phyloP scores from a whole-genome alignment of 257 asterid species.

The Nicotiana tabacum region DNA sequence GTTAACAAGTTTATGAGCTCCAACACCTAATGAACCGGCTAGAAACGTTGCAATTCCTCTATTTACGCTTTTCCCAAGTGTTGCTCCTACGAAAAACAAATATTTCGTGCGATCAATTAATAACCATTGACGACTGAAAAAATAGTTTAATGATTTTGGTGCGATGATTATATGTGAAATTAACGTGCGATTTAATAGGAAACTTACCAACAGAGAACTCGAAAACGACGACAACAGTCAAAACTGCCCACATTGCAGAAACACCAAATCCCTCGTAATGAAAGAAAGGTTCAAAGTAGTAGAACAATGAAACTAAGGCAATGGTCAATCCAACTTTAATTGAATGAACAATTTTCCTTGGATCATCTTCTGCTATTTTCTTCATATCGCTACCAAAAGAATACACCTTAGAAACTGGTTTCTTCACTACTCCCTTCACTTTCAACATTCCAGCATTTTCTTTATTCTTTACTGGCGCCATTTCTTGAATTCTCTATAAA shows the following conservation, averaged over 20 bases:
- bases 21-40: conserved; percentile 67
- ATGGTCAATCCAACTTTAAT: conserved; percentile 73
- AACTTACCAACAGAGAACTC: conserved; percentile 69
- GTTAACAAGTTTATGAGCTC: conserved; percentile 54
- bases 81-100: conserved; percentile 44
- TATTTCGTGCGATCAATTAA: background rate
- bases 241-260: conserved; percentile 82
- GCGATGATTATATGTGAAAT: background rate
- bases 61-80: conserved; percentile 68
- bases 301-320: conserved; percentile 55
- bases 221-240: conserved; percentile 70
- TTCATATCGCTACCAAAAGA: conserved; percentile 8
- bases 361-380: conserved; percentile 54
- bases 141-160: background rate
- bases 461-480: background rate
- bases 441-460: background rate
- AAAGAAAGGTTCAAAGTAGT: conserved; percentile 53
- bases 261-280: conserved; percentile 51
- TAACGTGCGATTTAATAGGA: background rate
- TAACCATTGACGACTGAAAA: too few relatives aligned
- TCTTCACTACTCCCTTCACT: background rate
- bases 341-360: conserved; percentile 64
- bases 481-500: background rate
- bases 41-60: conserved; percentile 69
- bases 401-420: background rate